Percentiles rank a stretch among this genome's conserved stretches.
These are phyloP conservation scores for Rheum nobile DNA, from an alignment of 148 eudicot genomes.

Conservation along the genomic window DNA sequence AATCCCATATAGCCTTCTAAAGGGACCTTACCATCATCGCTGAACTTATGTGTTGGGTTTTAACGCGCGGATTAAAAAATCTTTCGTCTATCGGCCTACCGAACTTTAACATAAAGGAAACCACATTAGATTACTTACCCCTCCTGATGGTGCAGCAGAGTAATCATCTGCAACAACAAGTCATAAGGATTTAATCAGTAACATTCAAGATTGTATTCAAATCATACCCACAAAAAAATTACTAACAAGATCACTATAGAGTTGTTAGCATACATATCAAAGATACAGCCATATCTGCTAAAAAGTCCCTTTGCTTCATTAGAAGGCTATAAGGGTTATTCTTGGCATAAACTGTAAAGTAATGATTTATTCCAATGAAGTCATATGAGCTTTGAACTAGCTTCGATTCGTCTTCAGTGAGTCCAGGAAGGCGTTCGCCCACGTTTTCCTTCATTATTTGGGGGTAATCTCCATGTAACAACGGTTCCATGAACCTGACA, in stretches of 20 bases:
- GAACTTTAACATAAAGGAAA: too few species aligned
- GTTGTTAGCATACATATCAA: constrained; percentile 40
- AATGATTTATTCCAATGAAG: constrained; percentile 58
- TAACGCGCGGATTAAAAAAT: too few species aligned
- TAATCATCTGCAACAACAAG: constrained; percentile 6
- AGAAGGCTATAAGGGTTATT: constrained; percentile 23
- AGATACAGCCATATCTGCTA: constrained; percentile 29
- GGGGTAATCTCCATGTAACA: constrained; percentile 54
- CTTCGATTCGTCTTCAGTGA: constrained; percentile 31
- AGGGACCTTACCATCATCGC: too few species aligned
- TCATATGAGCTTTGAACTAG: constrained; percentile 45
- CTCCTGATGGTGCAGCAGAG: constrained; percentile 7
- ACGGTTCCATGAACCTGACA: constrained; percentile 43
- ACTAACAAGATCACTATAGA: too few species aligned
- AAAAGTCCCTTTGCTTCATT: constrained; percentile 22
- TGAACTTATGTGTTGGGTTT: too few species aligned
- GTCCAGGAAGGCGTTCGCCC: constrained; percentile 35
- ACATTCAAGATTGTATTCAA: neutral
- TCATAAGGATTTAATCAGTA: neutral
- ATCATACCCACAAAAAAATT: too few species aligned
- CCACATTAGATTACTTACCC: neutral
- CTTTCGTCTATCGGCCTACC: too few species aligned
- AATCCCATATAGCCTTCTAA: too few species aligned
- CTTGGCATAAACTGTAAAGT: constrained; percentile 13
- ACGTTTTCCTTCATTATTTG: constrained; percentile 28